phyloP scores from a whole-genome alignment of 495 filamentous ascomycete species.

The Rostrohypoxylon terebratum region DNA sequence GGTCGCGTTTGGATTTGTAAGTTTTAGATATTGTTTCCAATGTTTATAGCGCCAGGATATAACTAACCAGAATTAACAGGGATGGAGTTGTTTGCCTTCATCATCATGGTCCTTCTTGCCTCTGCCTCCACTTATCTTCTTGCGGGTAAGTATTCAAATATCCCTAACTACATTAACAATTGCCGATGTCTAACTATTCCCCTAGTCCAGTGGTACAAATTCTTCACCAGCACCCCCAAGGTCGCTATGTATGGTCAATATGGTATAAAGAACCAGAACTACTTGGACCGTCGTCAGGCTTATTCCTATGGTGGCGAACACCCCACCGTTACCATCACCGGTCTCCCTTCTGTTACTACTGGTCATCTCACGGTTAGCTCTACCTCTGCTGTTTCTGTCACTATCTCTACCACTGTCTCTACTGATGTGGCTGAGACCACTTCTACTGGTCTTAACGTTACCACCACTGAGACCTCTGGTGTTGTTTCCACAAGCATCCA shows the following conservation, averaged over 20 bases:
- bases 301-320: constrained; percentile 31
- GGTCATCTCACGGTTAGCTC: constrained; percentile 19
- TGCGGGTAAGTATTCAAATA: not conserved
- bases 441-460: constrained; percentile 1
- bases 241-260: no score
- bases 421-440: not conserved
- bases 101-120: no score
- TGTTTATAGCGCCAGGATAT: no score
- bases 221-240: no score
- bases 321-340: constrained; percentile 20
- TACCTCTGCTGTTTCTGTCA: constrained; percentile 13
- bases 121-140: not conserved
- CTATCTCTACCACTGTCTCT: not conserved
- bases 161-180: not conserved
- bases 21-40: no score
- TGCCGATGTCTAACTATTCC: constrained; percentile 12
- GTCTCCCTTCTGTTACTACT: not conserved
- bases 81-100: no score
- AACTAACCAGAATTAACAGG: no score
- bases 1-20: no score
- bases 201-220: not conserved
- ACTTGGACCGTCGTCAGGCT: constrained; percentile 3
- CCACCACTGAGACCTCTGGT: constrained; percentile 19
- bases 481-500: not conserved
- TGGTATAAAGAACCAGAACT: not conserved